These are phyloP conservation scores for Boletellus sp. DNA, from an alignment of 768 basidiomycete species.

Conservation along the genomic window DNA sequence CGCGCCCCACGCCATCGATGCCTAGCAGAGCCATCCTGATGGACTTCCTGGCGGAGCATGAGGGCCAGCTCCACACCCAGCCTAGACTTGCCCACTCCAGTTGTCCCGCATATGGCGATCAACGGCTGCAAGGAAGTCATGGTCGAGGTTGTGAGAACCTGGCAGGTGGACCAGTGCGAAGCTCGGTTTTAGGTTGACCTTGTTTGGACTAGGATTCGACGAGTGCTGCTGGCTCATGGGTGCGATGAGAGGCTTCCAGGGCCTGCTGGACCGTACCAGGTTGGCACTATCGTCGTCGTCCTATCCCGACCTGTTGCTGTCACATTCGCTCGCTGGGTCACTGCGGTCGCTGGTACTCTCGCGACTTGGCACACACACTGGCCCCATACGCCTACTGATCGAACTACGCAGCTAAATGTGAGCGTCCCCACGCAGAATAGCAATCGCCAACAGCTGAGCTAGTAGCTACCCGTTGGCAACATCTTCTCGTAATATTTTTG, in stretches of 20 bases:
- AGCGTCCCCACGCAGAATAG: too few relatives aligned
- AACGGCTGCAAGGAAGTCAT: constrained; percentile 52
- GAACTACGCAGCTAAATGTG: too few relatives aligned
- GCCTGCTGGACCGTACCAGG: too few relatives aligned
- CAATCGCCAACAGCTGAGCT: not conserved
- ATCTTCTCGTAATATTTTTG: not conserved
- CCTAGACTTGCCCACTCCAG: constrained; percentile 94
- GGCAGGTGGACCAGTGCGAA: too few relatives aligned
- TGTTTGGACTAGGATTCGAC: not conserved
- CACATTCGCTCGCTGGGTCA: too few relatives aligned
- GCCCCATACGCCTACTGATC: too few relatives aligned
- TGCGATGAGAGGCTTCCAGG: too few relatives aligned
- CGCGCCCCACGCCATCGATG: constrained; percentile 58
- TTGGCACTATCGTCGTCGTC: too few relatives aligned
- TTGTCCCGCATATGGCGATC: constrained; percentile 88
- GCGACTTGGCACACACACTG: too few relatives aligned
- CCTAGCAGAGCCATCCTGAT: constrained; percentile 7
- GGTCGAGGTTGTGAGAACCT: not conserved
- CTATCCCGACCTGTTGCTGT: too few relatives aligned
- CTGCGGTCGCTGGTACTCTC: too few relatives aligned
- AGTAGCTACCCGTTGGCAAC: not conserved
- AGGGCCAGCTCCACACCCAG: constrained; percentile 86
- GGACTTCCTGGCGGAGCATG: constrained; percentile 38
- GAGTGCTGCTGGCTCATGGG: too few relatives aligned
- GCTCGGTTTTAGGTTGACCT: not conserved